Evolutionary conservation across 768 basidiomycete genomes (phyloP).

Genomic region (Sistotremastrum suecicum): DNA sequence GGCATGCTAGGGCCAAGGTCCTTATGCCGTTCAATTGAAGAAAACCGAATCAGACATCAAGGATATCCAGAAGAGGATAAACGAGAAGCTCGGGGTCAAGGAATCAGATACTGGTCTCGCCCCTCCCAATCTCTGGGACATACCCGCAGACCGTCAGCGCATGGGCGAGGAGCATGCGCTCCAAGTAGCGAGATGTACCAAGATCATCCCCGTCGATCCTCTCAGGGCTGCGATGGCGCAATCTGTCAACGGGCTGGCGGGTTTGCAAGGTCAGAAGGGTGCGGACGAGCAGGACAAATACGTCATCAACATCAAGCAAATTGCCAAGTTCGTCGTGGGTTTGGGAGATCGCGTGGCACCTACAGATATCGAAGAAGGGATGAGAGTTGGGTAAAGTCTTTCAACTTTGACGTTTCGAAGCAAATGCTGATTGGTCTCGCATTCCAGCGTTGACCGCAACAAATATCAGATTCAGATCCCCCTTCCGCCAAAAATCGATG

Average conservation of each 20-base stretch:
- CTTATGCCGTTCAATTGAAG: slow-evolving; percentile 82
- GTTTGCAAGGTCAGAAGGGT: slow-evolving; percentile 78
- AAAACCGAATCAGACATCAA: slow-evolving; percentile 85
- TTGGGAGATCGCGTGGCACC: slow-evolving; percentile 92
- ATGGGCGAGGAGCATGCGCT: slow-evolving; percentile 88
- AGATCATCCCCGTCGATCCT: slow-evolving; percentile 81
- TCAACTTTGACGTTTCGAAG: slow-evolving; percentile 3
- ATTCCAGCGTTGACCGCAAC: slow-evolving; percentile 73
- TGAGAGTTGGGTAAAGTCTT: slow-evolving; percentile 86
- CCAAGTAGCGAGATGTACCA: slow-evolving; percentile 96
- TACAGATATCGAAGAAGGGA: slow-evolving; percentile 99
- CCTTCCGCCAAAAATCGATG: slow-evolving; percentile 95
- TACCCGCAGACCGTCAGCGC: slow-evolving; percentile 80
- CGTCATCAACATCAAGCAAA: slow-evolving; percentile 99
- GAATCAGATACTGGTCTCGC: slow-evolving; percentile 97
- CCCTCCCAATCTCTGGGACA: slow-evolving; percentile 94
- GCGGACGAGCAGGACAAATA: slow-evolving; percentile 99
- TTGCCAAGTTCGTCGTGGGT: slow-evolving; percentile 98
- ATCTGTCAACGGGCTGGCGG: slow-evolving; percentile 65
- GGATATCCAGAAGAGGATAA: slow-evolving; percentile 92
- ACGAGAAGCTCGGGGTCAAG: slow-evolving; percentile 97
- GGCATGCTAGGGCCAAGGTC: slow-evolving; percentile 78
- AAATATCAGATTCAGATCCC: slow-evolving; percentile 99
- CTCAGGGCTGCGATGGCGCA: slow-evolving; percentile 65
- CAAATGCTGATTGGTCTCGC: background rate